Evolutionary conservation across 768 basidiomycete genomes (phyloP).

Genomic region (Serpula lacrymans): DNA sequence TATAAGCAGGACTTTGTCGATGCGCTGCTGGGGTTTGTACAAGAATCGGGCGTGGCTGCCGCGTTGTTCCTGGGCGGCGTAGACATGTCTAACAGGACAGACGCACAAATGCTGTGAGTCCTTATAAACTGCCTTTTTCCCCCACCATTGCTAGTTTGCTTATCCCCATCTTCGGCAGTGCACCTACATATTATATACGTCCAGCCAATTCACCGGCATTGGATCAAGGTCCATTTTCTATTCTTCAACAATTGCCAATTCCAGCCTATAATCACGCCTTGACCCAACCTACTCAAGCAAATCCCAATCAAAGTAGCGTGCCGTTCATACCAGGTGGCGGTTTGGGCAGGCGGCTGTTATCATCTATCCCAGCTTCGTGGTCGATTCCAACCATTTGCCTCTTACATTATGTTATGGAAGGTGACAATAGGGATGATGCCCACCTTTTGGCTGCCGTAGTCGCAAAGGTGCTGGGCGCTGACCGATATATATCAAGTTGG

Average conservation of each 20-base stretch:
- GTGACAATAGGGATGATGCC: constrained; percentile 78
- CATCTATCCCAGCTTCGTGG: constrained; percentile 49
- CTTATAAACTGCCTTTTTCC: constrained; percentile 2
- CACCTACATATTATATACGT: constrained; percentile 59
- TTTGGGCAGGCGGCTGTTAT: constrained; percentile 62
- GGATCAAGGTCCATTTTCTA: constrained; percentile 39
- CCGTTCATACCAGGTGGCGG: constrained; percentile 84
- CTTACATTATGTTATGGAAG: constrained; percentile 77
- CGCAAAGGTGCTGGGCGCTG: constrained; percentile 43
- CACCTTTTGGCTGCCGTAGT: constrained; percentile 53
- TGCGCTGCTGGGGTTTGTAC: constrained; percentile 55
- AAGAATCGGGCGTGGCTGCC: constrained; percentile 43
- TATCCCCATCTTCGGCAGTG: constrained; percentile 35
- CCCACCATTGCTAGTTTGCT: not conserved
- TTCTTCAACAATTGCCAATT: constrained; percentile 45
- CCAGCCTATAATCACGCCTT: constrained; percentile 52
- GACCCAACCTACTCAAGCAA: constrained; percentile 28
- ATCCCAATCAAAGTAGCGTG: constrained; percentile 30
- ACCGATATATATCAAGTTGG: constrained; percentile 41
- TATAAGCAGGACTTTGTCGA: constrained; percentile 66
- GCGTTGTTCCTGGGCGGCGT: constrained; percentile 71
- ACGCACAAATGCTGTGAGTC: constrained; percentile 73
- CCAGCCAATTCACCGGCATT: constrained; percentile 44
- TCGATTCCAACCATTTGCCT: constrained; percentile 54
- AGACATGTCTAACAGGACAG: constrained; percentile 70